A percentile compares a stretch with the other conserved stretches of the same genome.
Evolutionary conservation across 306 rosid genomes (phyloP).

Genomic region (Acacia melanoxylon): DNA sequence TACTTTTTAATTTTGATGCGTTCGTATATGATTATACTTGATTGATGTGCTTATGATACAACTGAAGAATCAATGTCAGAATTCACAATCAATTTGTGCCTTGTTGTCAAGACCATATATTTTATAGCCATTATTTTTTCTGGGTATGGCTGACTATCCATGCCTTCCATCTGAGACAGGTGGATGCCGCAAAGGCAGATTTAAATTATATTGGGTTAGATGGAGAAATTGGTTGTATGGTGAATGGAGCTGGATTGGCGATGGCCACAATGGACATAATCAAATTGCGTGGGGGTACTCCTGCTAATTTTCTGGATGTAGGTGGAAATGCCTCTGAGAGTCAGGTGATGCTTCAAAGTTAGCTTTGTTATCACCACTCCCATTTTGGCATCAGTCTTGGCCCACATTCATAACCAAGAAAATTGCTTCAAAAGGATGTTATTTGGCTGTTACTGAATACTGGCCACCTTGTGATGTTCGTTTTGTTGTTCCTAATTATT

Average conservation of each 20-base stretch:
- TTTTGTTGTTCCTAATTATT: slow-evolving; percentile 16
- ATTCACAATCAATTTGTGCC: background rate
- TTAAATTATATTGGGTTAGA: slow-evolving; percentile 92
- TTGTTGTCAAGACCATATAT: background rate
- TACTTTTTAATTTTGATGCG: slow-evolving; percentile 3
- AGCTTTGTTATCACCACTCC: background rate
- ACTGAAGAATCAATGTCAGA: slow-evolving; percentile 16
- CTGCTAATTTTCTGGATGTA: slow-evolving; percentile 93
- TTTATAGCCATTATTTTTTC: background rate
- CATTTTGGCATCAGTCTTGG: slow-evolving; percentile 14
- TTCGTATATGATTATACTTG: slow-evolving; percentile 17
- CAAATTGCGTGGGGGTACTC: slow-evolving; percentile 92
- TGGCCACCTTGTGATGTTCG: slow-evolving; percentile 6
- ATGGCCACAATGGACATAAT: slow-evolving; percentile 99
- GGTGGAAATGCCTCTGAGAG: slow-evolving; percentile 96
- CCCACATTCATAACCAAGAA: background rate
- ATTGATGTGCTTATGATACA: slow-evolving; percentile 16
- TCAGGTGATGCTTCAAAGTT: slow-evolving; percentile 64
- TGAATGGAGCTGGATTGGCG: slow-evolving; percentile 97
- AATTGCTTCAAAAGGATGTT: background rate
- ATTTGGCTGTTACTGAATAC: background rate
- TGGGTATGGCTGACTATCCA: background rate
- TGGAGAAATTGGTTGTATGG: slow-evolving; percentile 99
- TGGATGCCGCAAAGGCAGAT: slow-evolving; percentile 88
- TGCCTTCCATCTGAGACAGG: slow-evolving; percentile 52